phyloP scores from a whole-genome alignment of 345 rosid genomes.

The Aurinia saxatilis region DNA sequence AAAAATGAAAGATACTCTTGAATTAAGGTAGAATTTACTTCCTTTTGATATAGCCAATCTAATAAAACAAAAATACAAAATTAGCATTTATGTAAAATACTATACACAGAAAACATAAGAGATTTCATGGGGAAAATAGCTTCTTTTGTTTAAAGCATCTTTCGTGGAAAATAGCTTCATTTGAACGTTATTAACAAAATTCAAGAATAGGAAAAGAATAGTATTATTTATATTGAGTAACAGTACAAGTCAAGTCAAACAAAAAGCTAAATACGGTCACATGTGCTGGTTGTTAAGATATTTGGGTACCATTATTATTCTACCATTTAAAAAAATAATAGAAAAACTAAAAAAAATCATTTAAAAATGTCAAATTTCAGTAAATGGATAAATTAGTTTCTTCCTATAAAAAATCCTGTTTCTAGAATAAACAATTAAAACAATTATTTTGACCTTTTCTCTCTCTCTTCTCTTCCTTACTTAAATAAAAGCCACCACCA shows the following conservation, averaged over 20 bases:
- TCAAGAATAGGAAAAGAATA: not conserved
- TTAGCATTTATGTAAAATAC: not conserved
- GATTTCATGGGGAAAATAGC: not conserved
- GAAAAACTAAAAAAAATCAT: not conserved
- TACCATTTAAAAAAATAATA: not conserved
- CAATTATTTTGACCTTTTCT: constrained; percentile 25
- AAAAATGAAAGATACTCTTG: not conserved
- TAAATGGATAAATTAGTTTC: constrained; percentile 8
- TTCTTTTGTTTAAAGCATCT: no score
- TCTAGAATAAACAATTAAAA: no score
- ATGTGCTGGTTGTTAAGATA: constrained; percentile 26
- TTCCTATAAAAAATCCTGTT: not conserved
- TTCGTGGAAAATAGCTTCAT: not conserved
- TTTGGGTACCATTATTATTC: not conserved
- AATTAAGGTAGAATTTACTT: constrained; percentile 13
- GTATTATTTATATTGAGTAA: not conserved
- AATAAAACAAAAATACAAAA: not conserved
- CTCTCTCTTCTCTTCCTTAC: constrained; percentile 11
- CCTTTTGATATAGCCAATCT: not conserved
- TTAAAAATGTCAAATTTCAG: not conserved
- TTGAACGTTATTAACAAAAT: not conserved
- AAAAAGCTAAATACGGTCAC: constrained; percentile 13
- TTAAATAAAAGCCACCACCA: constrained; percentile 23
- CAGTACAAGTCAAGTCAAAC: constrained; percentile 18
- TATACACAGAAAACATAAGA: not conserved